Conservation (phyloP, 495 filamentous ascomycete species). For the Xylaria castorea region DNA sequence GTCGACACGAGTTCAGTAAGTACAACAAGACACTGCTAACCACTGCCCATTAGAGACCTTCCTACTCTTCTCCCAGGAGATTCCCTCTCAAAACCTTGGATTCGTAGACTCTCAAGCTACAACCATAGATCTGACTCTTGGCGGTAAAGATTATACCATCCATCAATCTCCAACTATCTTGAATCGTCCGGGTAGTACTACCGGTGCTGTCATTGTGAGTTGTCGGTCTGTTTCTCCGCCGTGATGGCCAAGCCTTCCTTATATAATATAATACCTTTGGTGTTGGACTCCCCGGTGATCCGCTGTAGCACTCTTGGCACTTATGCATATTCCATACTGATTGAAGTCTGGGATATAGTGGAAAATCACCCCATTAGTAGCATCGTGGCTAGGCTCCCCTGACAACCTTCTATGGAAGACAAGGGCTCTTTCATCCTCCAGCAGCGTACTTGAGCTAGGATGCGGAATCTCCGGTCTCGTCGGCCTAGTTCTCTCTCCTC, state of each 20-base stretch:
- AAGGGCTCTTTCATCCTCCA: slow-evolving; percentile 59
- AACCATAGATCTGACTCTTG: slow-evolving; percentile 71
- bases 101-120: slow-evolving; percentile 76
- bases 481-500: slow-evolving; percentile 67
- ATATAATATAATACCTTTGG: not conserved
- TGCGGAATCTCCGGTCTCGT: slow-evolving; percentile 84
- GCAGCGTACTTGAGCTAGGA: slow-evolving; percentile 80
- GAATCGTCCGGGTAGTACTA: slow-evolving; percentile 81
- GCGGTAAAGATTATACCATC: slow-evolving; percentile 73
- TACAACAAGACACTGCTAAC: slow-evolving; percentile 27
- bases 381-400: slow-evolving; percentile 75
- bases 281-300: not conserved
- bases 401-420: slow-evolving; percentile 68
- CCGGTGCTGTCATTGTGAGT: slow-evolving; percentile 68
- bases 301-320: not conserved
- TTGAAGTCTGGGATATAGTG: slow-evolving; percentile 66
- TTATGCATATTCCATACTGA: slow-evolving; percentile 35
- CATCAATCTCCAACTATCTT: slow-evolving; percentile 86
- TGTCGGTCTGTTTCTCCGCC: not conserved
- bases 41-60: slow-evolving; percentile 71
- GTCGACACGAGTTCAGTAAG: slow-evolving; percentile 17
- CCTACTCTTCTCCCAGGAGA: slow-evolving; percentile 76
- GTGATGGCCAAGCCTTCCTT: not conserved
- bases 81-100: slow-evolving; percentile 81
- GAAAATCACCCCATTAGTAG: slow-evolving; percentile 89